Conservation (phyloP, 78 protist species). For the Emiliania huxleyi region DNA sequence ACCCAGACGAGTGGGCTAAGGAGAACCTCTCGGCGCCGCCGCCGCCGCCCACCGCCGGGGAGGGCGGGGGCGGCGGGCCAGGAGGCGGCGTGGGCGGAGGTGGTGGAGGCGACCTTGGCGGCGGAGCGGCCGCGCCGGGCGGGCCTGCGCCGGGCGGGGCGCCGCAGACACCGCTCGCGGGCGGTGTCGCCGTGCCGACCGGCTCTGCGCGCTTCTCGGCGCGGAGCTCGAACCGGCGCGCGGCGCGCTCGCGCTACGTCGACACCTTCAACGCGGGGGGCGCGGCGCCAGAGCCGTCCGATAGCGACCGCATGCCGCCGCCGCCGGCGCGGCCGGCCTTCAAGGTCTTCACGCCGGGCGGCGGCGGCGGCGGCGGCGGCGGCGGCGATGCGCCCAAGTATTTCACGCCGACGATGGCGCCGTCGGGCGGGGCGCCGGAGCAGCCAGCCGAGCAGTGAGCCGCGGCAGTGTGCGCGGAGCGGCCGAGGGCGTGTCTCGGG, state of each 20-base stretch:
- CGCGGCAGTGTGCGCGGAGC: no score
- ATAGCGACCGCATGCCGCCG: not conserved
- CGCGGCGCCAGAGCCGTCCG: not conserved
- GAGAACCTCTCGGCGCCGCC: not conserved
- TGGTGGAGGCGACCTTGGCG: no score
- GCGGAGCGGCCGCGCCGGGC: not conserved
- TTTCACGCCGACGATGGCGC: no score
- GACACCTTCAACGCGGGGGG: not conserved
- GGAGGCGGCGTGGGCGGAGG: not conserved
- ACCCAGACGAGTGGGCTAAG: constrained; percentile 17
- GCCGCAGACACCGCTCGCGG: not conserved
- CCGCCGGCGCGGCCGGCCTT: not conserved
- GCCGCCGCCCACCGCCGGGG: not conserved
- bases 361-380: no score
- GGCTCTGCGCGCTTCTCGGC: not conserved
- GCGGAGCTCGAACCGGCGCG: not conserved
- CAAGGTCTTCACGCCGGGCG: constrained; percentile 14
- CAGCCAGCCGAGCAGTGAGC: no score
- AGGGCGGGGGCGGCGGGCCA: not conserved
- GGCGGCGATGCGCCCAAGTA: no score
- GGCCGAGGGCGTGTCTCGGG: no score
- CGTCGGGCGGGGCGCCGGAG: no score
- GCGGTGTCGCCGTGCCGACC: not conserved
- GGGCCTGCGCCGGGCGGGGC: not conserved
- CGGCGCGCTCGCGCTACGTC: not conserved